These are phyloP conservation scores for Neonectria magnoliae DNA, from an alignment of 2,329 filamentous ascomycete species.

Conservation along the genomic window DNA sequence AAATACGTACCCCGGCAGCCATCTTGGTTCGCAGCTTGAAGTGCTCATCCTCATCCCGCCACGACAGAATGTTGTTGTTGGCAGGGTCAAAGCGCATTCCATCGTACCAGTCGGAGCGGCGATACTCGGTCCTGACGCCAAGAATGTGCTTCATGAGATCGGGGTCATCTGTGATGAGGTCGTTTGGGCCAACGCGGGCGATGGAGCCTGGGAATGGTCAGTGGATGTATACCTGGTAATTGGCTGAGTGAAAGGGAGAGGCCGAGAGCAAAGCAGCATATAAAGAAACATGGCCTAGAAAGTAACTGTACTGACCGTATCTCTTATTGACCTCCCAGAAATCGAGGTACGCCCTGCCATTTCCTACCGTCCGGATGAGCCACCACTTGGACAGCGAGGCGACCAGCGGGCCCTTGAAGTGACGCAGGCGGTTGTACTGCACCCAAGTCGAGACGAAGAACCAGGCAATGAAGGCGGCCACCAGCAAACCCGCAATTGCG, in stretches of 20 bases:
- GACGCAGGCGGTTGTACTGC: constrained; percentile 51
- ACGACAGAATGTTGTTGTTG: constrained; percentile 61
- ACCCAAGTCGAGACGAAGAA: constrained; percentile 31
- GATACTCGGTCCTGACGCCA: constrained; percentile 48
- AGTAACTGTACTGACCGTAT: constrained; percentile 43
- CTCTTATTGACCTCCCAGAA: constrained; percentile 48
- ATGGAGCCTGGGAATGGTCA: constrained; percentile 43
- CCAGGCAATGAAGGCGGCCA: constrained; percentile 22
- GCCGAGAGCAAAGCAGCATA: neutral
- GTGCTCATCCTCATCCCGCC: constrained; percentile 56
- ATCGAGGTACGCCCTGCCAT: constrained; percentile 49
- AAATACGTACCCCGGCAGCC: constrained; percentile 55
- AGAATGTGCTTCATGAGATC: constrained; percentile 50
- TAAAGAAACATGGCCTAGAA: neutral
- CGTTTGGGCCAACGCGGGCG: constrained; percentile 53
- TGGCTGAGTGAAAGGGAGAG: neutral
- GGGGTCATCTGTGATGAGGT: constrained; percentile 52
- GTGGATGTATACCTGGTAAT: neutral
- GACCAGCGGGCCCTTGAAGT: constrained; percentile 52
- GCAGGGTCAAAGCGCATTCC: constrained; percentile 62
- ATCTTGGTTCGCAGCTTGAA: constrained; percentile 58
- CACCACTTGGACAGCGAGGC: constrained; percentile 54
- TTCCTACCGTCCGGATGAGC: constrained; percentile 46
- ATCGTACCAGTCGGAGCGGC: constrained; percentile 56
- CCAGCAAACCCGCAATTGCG: constrained; percentile 16